Percentiles rank a stretch among this genome's conserved stretches.
Conservation (phyloP, 2,329 filamentous ascomycete species). For the Mollisiaceae sp. region DNA sequence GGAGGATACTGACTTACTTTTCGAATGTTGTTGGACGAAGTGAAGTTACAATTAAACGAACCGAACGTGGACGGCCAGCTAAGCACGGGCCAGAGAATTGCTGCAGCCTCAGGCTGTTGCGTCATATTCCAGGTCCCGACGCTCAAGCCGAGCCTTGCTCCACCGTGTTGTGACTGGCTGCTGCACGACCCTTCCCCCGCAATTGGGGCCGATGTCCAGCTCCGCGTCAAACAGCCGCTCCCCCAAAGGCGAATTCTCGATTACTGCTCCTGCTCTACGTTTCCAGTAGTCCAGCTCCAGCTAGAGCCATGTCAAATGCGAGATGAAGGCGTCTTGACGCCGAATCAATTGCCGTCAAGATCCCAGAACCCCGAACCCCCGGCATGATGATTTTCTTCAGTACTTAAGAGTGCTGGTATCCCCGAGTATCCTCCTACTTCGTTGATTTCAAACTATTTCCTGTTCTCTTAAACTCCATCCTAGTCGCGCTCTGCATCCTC, state of each 20-base stretch:
- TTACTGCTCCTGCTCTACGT: conserved; percentile 8
- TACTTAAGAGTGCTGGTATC: conserved; percentile 3
- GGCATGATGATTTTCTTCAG: conserved; percentile 18
- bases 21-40: too few relatives aligned
- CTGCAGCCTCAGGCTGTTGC: conserved; percentile 17
- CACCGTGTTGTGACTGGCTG: conserved; percentile 2
- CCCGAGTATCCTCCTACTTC: not conserved
- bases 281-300: conserved; percentile 12
- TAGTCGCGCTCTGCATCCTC: not conserved
- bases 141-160: not conserved
- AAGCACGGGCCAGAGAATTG: too few relatives aligned
- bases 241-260: conserved; percentile 16
- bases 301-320: conserved; percentile 22
- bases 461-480: not conserved
- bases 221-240: conserved; percentile 26
- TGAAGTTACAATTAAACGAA: too few relatives aligned
- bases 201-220: conserved; percentile 19
- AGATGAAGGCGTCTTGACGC: conserved; percentile 15
- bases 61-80: too few relatives aligned
- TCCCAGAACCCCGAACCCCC: conserved; percentile 24
- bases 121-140: conserved; percentile 13
- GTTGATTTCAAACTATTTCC: not conserved
- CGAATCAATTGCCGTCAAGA: conserved; percentile 32
- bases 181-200: conserved; percentile 24
- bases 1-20: too few relatives aligned